Percentiles rank a stretch among this genome's conserved stretches.
Conservation (phyloP, 2,329 filamentous ascomycete genomes). For the Pyrenophora graminea region DNA sequence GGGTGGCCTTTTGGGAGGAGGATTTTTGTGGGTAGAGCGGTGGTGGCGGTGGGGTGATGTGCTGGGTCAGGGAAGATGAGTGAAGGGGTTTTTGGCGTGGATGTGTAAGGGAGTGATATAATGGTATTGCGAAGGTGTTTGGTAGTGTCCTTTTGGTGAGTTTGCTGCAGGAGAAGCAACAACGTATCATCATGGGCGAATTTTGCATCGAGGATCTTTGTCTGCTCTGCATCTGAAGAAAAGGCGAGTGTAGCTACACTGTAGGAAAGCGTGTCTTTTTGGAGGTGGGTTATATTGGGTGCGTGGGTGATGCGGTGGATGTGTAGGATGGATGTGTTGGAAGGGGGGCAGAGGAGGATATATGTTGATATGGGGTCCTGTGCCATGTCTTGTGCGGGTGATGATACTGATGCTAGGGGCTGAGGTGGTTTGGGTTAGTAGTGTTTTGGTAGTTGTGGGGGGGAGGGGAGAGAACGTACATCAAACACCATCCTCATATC, state of each 20-base stretch:
- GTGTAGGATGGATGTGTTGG: conserved; percentile 7
- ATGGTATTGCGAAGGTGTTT: conserved; percentile 14
- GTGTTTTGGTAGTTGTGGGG: neutral
- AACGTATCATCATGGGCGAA: conserved; percentile 68
- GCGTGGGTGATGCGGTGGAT: conserved; percentile 43
- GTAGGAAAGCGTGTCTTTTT: conserved; percentile 32
- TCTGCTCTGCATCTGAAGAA: conserved; percentile 15
- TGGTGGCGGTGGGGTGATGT: neutral
- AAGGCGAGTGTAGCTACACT: conserved; percentile 61
- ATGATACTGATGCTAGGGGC: neutral
- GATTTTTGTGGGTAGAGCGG: neutral
- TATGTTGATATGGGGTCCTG: conserved; percentile 30
- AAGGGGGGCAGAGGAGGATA: conserved; percentile 25
- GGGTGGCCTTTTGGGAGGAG: too few species aligned
- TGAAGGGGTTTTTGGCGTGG: conserved; percentile 9
- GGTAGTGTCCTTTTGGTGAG: neutral
- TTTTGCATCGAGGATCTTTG: conserved; percentile 64
- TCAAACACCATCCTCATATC: conserved; percentile 64
- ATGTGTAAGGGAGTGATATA: conserved; percentile 38
- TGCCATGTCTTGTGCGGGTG: neutral
- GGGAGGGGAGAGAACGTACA: conserved; percentile 37
- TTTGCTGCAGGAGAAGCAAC: conserved; percentile 59
- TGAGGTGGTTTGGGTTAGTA: neutral
- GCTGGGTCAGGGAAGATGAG: conserved; percentile 22
- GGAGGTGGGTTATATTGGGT: conserved; percentile 49